Percentiles rank a stretch among this genome's conserved stretches.
These are phyloP conservation scores for Euryodendron excelsum DNA, from an alignment of 148 eudicot genomes.

Conservation along the genomic window DNA sequence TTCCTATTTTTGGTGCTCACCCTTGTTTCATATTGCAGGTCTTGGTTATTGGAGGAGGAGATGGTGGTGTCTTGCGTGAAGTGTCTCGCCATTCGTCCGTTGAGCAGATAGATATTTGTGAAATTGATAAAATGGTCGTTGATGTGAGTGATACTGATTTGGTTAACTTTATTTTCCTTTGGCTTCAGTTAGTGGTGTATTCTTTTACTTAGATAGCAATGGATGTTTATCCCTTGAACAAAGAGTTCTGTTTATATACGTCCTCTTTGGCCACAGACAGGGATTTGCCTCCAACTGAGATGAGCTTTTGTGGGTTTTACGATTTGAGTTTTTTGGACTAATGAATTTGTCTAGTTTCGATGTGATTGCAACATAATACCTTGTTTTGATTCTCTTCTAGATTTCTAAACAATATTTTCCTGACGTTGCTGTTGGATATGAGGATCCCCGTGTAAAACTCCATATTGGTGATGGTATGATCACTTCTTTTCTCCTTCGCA, in stretches of 20 bases:
- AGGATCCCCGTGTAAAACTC: slow-evolving; percentile 70
- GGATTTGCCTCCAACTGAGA: not conserved
- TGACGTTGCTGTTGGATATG: slow-evolving; percentile 68
- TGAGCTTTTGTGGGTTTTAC: not conserved
- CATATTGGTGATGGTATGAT: slow-evolving; percentile 57
- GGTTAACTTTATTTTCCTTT: not conserved
- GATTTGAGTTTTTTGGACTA: not conserved
- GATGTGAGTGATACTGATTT: slow-evolving; percentile 51
- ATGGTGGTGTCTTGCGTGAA: slow-evolving; percentile 95
- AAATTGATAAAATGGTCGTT: slow-evolving; percentile 94
- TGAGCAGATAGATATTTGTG: slow-evolving; percentile 89
- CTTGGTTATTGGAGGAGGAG: slow-evolving; percentile 95
- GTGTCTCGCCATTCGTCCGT: slow-evolving; percentile 78
- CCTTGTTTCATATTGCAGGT: slow-evolving; percentile 44
- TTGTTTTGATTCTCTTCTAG: slow-evolving; percentile 20
- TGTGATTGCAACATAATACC: not conserved
- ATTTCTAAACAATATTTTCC: slow-evolving; percentile 73
- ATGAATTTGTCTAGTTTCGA: not conserved
- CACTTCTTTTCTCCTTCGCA: not conserved
- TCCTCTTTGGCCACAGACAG: not conserved
- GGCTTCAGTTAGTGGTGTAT: not conserved
- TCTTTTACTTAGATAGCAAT: not conserved
- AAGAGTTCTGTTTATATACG: not conserved
- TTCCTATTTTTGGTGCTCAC: slow-evolving; percentile 12
- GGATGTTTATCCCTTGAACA: not conserved